phyloP scores from a whole-genome alignment of 306 rosid species.

The Biancaea sappan region DNA sequence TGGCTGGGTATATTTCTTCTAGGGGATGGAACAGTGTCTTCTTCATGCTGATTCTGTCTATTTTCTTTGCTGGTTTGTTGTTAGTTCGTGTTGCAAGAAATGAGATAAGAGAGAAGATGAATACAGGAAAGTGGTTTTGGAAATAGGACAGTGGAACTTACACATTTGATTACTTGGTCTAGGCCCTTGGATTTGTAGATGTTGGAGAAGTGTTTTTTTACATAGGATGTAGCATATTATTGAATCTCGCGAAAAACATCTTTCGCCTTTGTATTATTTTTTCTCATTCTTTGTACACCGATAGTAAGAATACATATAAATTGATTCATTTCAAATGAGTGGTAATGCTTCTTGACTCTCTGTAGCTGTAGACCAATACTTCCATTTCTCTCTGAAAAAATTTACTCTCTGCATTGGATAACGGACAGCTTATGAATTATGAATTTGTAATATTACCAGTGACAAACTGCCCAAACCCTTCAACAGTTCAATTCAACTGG shows the following conservation, averaged over 20 bases:
- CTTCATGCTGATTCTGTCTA: constrained; percentile 53
- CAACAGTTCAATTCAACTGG: no score
- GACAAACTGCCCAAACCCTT: no score
- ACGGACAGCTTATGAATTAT: background rate
- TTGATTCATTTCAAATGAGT: background rate
- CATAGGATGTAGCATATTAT: background rate
- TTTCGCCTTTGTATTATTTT: constrained; percentile 17
- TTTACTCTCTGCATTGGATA: background rate
- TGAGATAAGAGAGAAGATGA: constrained; percentile 48
- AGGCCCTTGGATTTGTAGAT: constrained; percentile 11
- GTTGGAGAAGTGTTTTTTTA: background rate
- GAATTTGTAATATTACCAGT: no score
- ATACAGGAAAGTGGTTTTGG: constrained; percentile 44
- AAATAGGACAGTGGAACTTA: constrained; percentile 27
- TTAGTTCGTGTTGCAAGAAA: constrained; percentile 49
- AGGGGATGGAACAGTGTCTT: constrained; percentile 68
- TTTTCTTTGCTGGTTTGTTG: constrained; percentile 47
- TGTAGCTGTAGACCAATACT: background rate
- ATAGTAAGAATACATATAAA: background rate
- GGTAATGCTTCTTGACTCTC: background rate
- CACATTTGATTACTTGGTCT: constrained; percentile 14
- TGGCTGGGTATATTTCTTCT: constrained; percentile 59
- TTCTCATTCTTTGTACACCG: constrained; percentile 27
- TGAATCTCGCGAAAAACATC: constrained; percentile 2
- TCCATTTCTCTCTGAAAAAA: background rate